Conservation (phyloP, 2,329 filamentous ascomycete genomes). For the Colletotrichum magnum region DNA sequence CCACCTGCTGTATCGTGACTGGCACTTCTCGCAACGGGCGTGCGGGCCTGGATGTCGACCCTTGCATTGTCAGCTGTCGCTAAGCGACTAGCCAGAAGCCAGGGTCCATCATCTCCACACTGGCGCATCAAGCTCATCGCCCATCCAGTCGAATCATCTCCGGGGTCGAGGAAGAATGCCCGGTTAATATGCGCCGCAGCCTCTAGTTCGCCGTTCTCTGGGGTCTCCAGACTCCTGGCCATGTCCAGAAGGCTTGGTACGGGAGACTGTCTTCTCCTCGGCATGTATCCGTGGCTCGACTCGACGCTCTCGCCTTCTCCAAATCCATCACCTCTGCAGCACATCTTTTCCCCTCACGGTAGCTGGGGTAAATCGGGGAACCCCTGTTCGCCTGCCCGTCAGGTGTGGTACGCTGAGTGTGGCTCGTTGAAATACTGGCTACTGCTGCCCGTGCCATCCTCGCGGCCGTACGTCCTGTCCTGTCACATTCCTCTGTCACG, state of each 20-base stretch:
- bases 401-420: not conserved
- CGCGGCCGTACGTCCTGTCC: constrained; percentile 1
- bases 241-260: constrained; percentile 16
- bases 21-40: constrained; percentile 1
- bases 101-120: constrained; percentile 31
- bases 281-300: constrained; percentile 20
- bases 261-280: constrained; percentile 15
- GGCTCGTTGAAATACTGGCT: constrained; percentile 29
- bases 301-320: constrained; percentile 21
- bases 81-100: constrained; percentile 17
- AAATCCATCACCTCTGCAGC: constrained; percentile 19
- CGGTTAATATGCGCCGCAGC: constrained; percentile 35
- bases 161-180: constrained; percentile 28
- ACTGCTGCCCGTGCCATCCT: constrained; percentile 4
- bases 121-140: constrained; percentile 13
- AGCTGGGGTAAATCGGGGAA: constrained; percentile 37
- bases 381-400: constrained; percentile 5
- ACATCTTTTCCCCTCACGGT: constrained; percentile 32
- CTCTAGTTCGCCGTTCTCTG: constrained; percentile 17
- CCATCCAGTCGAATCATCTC: constrained; percentile 19
- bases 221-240: constrained; percentile 26
- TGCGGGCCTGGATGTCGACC: constrained; percentile 29
- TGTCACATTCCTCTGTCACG: not conserved
- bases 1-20: constrained; percentile 30
- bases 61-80: constrained; percentile 36